Conservation (phyloP, 495 filamentous ascomycete genomes). For the Xylaria venustula region DNA sequence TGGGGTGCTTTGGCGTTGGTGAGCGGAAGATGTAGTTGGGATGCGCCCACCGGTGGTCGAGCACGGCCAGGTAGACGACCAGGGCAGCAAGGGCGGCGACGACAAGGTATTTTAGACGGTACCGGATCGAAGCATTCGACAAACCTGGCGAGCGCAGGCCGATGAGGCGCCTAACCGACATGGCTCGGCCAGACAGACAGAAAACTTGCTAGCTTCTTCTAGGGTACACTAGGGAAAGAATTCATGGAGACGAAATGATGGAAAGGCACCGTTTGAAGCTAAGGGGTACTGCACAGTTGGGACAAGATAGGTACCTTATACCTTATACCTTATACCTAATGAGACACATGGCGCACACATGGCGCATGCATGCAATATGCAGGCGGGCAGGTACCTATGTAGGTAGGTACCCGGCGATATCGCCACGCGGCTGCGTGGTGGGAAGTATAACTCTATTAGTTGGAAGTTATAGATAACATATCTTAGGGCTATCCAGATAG, state of each 20-base stretch:
- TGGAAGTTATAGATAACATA: too few species aligned
- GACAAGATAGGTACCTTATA: too few species aligned
- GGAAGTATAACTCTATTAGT: too few species aligned
- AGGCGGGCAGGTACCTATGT: too few species aligned
- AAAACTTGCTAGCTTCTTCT: not conserved
- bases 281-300: too few species aligned
- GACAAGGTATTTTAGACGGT: conserved; percentile 5
- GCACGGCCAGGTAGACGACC: not conserved
- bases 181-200: not conserved
- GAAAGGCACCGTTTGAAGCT: too few species aligned
- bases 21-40: not conserved
- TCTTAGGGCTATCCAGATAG: too few species aligned
- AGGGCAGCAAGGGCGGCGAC: not conserved
- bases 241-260: not conserved
- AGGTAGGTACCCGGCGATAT: too few species aligned
- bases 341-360: too few species aligned
- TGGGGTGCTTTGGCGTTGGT: not conserved
- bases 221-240: not conserved
- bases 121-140: conserved; percentile 2
- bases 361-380: too few species aligned
- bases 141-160: not conserved
- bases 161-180: not conserved
- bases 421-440: too few species aligned
- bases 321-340: too few species aligned
- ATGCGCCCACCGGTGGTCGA: not conserved